Evolutionary conservation across 192 early-diverging fungal genomes (phyloP), one percentile per base, ranked within the genome.

Genomic region (Chytriomyces sp.): DNA sequence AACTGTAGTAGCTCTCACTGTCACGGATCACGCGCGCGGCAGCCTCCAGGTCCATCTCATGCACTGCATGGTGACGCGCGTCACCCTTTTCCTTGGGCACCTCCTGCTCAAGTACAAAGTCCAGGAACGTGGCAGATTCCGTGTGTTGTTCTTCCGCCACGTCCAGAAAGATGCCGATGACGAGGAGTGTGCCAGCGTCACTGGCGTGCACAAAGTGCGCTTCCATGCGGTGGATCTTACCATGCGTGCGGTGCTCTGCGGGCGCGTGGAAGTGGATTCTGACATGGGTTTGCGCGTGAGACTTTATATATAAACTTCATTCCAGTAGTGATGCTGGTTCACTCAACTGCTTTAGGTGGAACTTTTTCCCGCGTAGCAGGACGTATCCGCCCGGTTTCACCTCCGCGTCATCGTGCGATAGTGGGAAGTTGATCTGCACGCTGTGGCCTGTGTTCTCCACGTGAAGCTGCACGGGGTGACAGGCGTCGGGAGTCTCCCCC

Each of bases 201-300:
- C 32, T 73, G 12, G 30, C 49, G 37, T 73, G 72, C 39, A 73
- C 72, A 31, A 73, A 64, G 38, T 73, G 72, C 4, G 72, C 72
- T 36, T 73, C 72, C 59, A 73, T 61, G 6, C 59, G 37, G 8
- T 37, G 17, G 14, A 41, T 33, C 6, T 10, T 41, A 5, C 72
- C 59, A 4, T 41, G 6, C 14, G 64, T 36, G 12, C 3, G 34
- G 55, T 73, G 72, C 61, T 73, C 72, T 8, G 59, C 59, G 22
- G 72, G 72, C 12, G 25, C 22, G 37, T 73, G 72, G 61, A 73
- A 73, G 38, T 73, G 72, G 54, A 73, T 73, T n/a, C n/a, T n/a
- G n/a, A n/a, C n/a, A n/a, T n/a, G n/a, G n/a, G n/a, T n/a, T n/a
- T n/a, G n/a, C n/a, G n/a, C n/a, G n/a, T n/a, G n/a, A n/a, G n/a